These are phyloP conservation scores for Aspergillus awamori DNA, from an alignment of 2,329 filamentous ascomycete genomes.

Conservation along the genomic window DNA sequence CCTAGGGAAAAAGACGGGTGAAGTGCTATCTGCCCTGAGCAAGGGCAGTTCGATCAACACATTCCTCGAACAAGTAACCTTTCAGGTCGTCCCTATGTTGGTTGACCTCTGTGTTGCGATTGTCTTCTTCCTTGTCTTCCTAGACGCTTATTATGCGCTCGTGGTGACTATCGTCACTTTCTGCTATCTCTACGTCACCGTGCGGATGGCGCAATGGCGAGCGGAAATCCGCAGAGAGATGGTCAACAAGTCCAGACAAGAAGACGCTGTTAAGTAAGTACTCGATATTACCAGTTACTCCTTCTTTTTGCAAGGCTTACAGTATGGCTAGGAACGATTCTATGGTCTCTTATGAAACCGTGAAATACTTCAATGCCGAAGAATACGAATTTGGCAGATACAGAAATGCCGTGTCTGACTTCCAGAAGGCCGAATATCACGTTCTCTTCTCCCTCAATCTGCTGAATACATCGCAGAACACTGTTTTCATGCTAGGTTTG, in stretches of 20 bases:
- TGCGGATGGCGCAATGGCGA: conserved; percentile 91
- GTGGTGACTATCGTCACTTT: conserved; percentile 90
- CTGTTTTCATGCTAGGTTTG: conserved; percentile 77
- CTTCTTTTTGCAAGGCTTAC: background rate
- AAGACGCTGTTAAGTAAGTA: conserved; percentile 85
- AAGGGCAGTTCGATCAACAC: conserved; percentile 96
- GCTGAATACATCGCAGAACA: conserved; percentile 79
- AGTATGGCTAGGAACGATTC: conserved; percentile 72
- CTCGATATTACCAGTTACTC: background rate
- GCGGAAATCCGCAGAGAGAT: conserved; percentile 89
- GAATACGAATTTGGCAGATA: conserved; percentile 77
- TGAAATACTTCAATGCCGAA: conserved; percentile 89
- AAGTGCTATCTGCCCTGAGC: conserved; percentile 91
- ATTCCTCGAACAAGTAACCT: conserved; percentile 94
- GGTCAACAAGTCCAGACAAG: conserved; percentile 91
- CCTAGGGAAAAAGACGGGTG: conserved; percentile 92
- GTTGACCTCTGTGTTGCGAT: conserved; percentile 86
- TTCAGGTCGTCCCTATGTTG: conserved; percentile 93
- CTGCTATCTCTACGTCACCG: conserved; percentile 94
- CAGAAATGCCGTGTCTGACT: conserved; percentile 68
- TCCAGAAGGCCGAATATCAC: conserved; percentile 73
- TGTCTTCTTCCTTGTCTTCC: conserved; percentile 73
- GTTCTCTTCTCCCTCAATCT: conserved; percentile 75
- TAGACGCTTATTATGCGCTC: conserved; percentile 87
- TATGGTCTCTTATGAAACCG: conserved; percentile 96